Conservation (phyloP, 2,329 filamentous ascomycete species). For the Ophiostoma novo-ulmi region DNA sequence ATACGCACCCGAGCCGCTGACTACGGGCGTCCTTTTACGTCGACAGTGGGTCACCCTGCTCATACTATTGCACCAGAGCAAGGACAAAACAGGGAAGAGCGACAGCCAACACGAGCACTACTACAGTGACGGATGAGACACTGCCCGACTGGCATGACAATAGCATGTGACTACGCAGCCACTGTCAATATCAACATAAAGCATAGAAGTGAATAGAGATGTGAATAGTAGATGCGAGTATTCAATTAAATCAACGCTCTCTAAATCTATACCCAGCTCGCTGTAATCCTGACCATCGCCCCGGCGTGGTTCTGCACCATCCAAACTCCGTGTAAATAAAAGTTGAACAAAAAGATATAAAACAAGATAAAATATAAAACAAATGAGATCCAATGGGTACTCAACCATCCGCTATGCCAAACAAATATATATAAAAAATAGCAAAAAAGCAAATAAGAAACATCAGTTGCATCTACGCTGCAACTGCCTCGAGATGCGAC, state of each 20-base stretch:
- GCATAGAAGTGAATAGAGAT: too few species aligned
- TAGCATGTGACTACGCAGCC: not conserved
- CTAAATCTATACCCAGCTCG: not conserved
- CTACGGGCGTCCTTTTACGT: not conserved
- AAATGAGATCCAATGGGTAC: not conserved
- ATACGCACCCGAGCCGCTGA: not conserved
- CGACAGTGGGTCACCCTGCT: not conserved
- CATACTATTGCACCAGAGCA: not conserved
- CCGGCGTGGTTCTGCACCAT: not conserved
- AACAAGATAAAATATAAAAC: not conserved
- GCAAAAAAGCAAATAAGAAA: not conserved
- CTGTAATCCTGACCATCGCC: not conserved
- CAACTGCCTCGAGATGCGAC: not conserved
- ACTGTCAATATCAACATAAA: too few species aligned
- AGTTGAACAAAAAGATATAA: not conserved
- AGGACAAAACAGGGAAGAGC: not conserved
- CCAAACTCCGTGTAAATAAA: not conserved
- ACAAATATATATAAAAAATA: not conserved
- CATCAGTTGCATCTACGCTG: not conserved
- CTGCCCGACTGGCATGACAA: not conserved
- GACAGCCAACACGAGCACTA: not conserved
- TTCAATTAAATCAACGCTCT: not conserved
- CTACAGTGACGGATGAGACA: too few species aligned
- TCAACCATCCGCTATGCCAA: constrained; percentile 3
- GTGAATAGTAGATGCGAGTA: too few species aligned